phyloP scores from a whole-genome alignment of 2,329 filamentous ascomycete genomes.

The Thielaviopsis punctulata region DNA sequence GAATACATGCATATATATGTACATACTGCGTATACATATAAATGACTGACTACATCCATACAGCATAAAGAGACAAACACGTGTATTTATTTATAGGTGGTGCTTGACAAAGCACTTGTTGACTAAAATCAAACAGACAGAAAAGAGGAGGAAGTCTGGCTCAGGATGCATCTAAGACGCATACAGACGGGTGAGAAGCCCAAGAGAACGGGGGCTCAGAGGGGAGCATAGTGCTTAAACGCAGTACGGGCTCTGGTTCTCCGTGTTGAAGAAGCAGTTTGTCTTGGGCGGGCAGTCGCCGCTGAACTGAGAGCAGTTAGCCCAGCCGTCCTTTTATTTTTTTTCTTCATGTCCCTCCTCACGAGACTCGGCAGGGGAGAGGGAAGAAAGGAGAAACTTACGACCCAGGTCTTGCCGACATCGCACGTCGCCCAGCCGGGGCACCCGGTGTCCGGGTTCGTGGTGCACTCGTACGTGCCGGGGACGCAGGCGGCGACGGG shows the following conservation, averaged over 20 bases:
- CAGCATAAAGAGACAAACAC: too few relatives aligned
- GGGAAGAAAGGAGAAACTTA: slow-evolving; percentile 15
- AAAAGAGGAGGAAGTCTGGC: too few relatives aligned
- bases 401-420: slow-evolving; percentile 18
- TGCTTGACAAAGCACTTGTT: too few relatives aligned
- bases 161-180: too few relatives aligned
- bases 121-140: too few relatives aligned
- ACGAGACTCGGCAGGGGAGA: too few relatives aligned
- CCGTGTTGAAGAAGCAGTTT: slow-evolving; percentile 21
- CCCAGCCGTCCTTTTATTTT: neutral
- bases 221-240: slow-evolving; percentile 12
- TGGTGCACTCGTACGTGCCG: slow-evolving; percentile 21
- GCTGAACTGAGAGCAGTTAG: slow-evolving; percentile 16
- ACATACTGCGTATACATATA: too few relatives aligned
- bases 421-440: slow-evolving; percentile 21
- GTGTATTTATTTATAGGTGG: too few relatives aligned
- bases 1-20: too few relatives aligned
- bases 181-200: too few relatives aligned
- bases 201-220: neutral
- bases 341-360: neutral
- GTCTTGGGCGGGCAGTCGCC: slow-evolving; percentile 22
- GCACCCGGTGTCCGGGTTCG: slow-evolving; percentile 9
- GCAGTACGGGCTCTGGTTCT: slow-evolving; percentile 23
- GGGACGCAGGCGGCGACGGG: slow-evolving; percentile 16
- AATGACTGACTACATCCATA: too few relatives aligned